A percentile compares a stretch with the other conserved stretches of the same genome.
Evolutionary conservation across 1,284 basidiomycete species (phyloP).

Genomic region (Phellopilus nigrolimitatus): DNA sequence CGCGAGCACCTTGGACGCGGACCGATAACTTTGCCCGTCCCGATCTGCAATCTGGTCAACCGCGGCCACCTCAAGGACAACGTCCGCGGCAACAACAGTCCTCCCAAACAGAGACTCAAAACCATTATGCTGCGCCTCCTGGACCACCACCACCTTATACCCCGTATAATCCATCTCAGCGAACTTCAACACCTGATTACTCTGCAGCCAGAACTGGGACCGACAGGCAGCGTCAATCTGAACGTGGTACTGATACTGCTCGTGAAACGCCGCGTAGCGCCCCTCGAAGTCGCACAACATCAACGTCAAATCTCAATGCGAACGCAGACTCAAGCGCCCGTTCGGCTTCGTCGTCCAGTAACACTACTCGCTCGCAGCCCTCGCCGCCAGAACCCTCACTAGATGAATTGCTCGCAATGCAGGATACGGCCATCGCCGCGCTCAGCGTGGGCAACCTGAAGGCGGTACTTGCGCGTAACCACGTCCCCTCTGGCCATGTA

Average conservation of each 20-base stretch:
- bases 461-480: constrained; percentile 68
- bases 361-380: not conserved
- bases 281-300: constrained; percentile 33
- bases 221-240: not conserved
- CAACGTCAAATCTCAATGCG: constrained; percentile 22
- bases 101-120: constrained; percentile 25
- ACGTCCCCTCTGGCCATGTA: constrained; percentile 55
- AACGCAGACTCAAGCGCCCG: not conserved
- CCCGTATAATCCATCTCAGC: constrained; percentile 10
- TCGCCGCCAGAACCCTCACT: constrained; percentile 44
- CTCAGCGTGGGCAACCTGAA: constrained; percentile 69
- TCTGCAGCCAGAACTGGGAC: not conserved
- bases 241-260: constrained; percentile 5
- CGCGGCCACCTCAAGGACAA: constrained; percentile 29
- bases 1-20: constrained; percentile 2
- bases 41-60: constrained; percentile 17
- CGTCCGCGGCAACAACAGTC: constrained; percentile 27
- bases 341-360: not conserved
- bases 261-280: constrained; percentile 24
- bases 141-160: constrained; percentile 20
- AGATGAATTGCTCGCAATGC: constrained; percentile 61
- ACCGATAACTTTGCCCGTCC: constrained; percentile 15
- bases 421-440: constrained; percentile 46
- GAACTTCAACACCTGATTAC: not conserved
- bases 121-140: constrained; percentile 20